Base-by-base conservation (phyloP, 1,284 basidiomycete species). In the Tremellales sp. region DNA sequence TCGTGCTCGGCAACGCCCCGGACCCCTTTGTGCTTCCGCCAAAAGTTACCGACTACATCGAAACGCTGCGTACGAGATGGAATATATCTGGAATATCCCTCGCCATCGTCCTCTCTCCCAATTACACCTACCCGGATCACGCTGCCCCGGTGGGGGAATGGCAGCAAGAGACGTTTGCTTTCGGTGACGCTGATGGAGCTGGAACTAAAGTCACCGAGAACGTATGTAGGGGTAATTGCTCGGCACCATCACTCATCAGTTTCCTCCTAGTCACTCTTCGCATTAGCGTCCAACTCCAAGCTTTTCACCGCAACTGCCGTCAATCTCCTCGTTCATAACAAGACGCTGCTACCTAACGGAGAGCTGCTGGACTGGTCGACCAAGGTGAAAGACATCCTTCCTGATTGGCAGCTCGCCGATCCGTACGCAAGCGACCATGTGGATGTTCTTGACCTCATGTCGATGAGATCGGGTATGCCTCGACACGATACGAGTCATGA, bases 251-350 rank as follows among this genome's bases (percentile, higher is more conserved):
- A 34, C 40, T 6, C 14, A 26, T 21, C 32, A 33, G 19, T 24
- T 6, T 32, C 31, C 18, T 38, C 33, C n/a, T 43, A 77, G 76
- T 69, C 74, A 0, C 54, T 74, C 21, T 76, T 77, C 51, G 60
- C 54, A 2, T 70, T 79, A 33, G 77, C 67, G 1, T 77, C 76
- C 13, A 76, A 74, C 55, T 75, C 76, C 1, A 79, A 78, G 50
- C 69, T 76, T 0, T 77, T 78, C 56, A 66, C 74, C 0, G 62
- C 68, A 0, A 54, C 71, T 2, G 59, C 74, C 0, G 32, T 77
- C 3, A 76, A 75, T 0, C 57, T 76, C 10, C 56, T 75, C n/a
- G 64, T 76, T 9, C 58, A 70, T 25, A 75, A 77, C 46, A 52
- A 63, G 4, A 74, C 75, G 0, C 47, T 60, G 5, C 60, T 78